Conservation (phyloP, 1,284 basidiomycete genomes). For the Tremellales sp. region DNA sequence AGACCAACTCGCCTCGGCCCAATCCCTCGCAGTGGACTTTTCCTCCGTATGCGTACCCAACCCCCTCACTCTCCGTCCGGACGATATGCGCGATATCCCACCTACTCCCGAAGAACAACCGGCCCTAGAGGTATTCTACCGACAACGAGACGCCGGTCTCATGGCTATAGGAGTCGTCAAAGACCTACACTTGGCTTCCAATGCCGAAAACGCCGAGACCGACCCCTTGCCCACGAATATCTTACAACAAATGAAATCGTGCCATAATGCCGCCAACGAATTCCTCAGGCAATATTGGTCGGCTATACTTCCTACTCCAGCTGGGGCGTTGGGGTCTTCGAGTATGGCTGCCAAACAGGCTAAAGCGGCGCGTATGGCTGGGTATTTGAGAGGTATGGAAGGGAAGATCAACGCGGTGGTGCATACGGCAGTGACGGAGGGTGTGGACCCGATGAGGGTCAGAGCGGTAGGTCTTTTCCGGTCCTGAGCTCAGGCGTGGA, state of each 20-base stretch:
- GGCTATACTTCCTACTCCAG: slow-evolving; percentile 69
- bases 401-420: slow-evolving; percentile 77
- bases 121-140: slow-evolving; percentile 19
- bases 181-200: slow-evolving; percentile 32
- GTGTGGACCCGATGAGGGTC: slow-evolving; percentile 62
- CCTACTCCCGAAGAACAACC: slow-evolving; percentile 8
- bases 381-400: slow-evolving; percentile 69
- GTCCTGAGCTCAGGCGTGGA: not conserved
- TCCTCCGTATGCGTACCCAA: slow-evolving; percentile 27
- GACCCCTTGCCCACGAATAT: slow-evolving; percentile 61
- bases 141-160: slow-evolving; percentile 31
- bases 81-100: not conserved
- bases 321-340: slow-evolving; percentile 52
- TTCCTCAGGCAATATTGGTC: slow-evolving; percentile 96
- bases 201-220: slow-evolving; percentile 31
- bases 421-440: slow-evolving; percentile 58
- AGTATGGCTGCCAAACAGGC: slow-evolving; percentile 55
- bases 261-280: slow-evolving; percentile 89
- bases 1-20: too few relatives aligned
- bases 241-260: slow-evolving; percentile 75
- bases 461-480: slow-evolving; percentile 57
- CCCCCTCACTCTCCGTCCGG: slow-evolving; percentile 15
- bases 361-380: slow-evolving; percentile 79
- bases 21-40: slow-evolving; percentile 24
- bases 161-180: slow-evolving; percentile 32